Evolutionary conservation across 2,329 filamentous ascomycete genomes (phyloP).

Genomic region (Neonectria coccinea): DNA sequence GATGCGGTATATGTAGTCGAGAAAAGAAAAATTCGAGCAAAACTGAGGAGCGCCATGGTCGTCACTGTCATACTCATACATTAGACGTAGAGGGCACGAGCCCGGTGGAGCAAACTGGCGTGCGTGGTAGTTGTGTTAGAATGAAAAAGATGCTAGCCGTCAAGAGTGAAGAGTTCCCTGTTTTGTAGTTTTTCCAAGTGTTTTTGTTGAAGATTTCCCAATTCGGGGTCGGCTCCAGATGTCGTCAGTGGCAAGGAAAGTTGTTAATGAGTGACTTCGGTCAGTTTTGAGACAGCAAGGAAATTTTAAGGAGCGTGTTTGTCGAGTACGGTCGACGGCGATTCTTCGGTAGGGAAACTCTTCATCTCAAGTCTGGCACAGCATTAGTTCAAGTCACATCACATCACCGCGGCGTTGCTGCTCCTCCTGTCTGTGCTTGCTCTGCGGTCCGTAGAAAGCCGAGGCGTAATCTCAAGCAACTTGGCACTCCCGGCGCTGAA

Average conservation of each 20-base stretch:
- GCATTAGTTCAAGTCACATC: constrained; percentile 35
- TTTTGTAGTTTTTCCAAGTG: constrained; percentile 38
- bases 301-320: constrained; percentile 41
- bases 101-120: constrained; percentile 9
- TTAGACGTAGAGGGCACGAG: constrained; percentile 33
- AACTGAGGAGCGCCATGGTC: constrained; percentile 39
- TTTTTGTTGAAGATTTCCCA: constrained; percentile 35
- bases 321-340: constrained; percentile 29
- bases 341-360: constrained; percentile 35
- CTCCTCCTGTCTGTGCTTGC: constrained; percentile 49
- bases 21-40: constrained; percentile 44
- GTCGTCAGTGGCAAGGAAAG: constrained; percentile 45
- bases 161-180: constrained; percentile 39
- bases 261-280: constrained; percentile 50
- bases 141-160: constrained; percentile 13
- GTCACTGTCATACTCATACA: constrained; percentile 44
- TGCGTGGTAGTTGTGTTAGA: constrained; percentile 13
- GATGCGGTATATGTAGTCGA: constrained; percentile 47
- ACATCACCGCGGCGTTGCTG: constrained; percentile 36
- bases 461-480: constrained; percentile 74
- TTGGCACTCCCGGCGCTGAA: constrained; percentile 84
- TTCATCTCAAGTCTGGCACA: constrained; percentile 36
- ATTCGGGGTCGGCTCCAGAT: constrained; percentile 18
- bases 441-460: constrained; percentile 64
- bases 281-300: constrained; percentile 40